phyloP scores from a whole-genome alignment of 305 asterid species.

The Andrographis paniculata region DNA sequence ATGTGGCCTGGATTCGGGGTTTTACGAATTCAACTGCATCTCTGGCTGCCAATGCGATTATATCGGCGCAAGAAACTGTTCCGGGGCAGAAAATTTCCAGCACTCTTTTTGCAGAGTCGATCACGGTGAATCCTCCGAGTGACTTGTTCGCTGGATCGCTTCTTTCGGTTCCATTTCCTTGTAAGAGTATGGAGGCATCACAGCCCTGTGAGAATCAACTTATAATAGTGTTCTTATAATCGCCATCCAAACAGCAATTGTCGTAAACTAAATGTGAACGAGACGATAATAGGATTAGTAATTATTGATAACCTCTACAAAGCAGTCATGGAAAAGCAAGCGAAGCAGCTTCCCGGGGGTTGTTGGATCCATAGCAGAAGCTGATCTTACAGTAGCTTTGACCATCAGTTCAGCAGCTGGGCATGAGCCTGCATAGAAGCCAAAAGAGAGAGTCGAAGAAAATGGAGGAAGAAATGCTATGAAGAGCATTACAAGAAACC shows the following conservation, averaged over 20 bases:
- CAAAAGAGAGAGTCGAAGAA: constrained; percentile 28
- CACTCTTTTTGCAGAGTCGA: constrained; percentile 58
- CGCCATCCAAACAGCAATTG: too few species aligned
- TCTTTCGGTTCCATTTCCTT: constrained; percentile 63
- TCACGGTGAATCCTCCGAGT: constrained; percentile 57
- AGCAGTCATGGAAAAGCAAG: constrained; percentile 70
- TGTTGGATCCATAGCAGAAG: constrained; percentile 53
- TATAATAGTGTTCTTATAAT: too few species aligned
- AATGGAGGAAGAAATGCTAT: constrained; percentile 16
- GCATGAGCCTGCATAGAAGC: constrained; percentile 55
- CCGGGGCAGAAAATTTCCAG: constrained; percentile 60
- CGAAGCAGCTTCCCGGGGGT: constrained; percentile 76
- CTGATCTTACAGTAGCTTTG: constrained; percentile 55
- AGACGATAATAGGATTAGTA: too few species aligned
- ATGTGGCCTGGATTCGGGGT: too few species aligned
- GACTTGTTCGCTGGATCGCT: constrained; percentile 66
- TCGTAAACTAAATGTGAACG: too few species aligned
- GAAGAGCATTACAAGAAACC: constrained; percentile 14
- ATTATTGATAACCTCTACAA: constrained; percentile 75
- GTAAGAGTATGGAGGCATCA: constrained; percentile 61
- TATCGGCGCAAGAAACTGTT: constrained; percentile 77
- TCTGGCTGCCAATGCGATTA: constrained; percentile 68
- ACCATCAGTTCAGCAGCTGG: constrained; percentile 64
- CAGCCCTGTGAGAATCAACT: constrained; percentile 40
- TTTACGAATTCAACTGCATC: constrained; percentile 68